Evolutionary conservation across 2,329 filamentous ascomycete species (phyloP), one percentile per base, ranked within the genome.

Genomic region (Xylaria sp.): DNA sequence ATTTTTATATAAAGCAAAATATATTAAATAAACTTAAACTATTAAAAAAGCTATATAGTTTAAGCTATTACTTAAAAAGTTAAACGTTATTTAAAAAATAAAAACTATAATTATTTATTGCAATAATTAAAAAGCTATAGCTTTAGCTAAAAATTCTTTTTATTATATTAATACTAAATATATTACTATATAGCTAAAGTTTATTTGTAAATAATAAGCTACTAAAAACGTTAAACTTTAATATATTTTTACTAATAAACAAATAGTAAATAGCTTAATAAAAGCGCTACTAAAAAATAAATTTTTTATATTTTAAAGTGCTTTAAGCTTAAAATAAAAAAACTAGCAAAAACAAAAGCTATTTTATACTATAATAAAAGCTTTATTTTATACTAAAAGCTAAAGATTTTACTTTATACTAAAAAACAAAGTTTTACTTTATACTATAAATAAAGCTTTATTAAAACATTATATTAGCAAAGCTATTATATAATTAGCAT

Each of bases 241-340:
- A 13, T 38, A 38, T 45, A 45, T 45, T 15, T 17, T 27, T 39
- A 56, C 17, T 27, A 42, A 20, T 3, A 6, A 31, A 44, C 33
- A 57, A 57, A 33, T 57, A 29, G 39, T 17, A 45, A 44, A 57
- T 57, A 57, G 31, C 31, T n/a, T 57, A 17, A 44, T 10, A 29
- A 58, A 58, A 58, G 13, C 7, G 13, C 7, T 58, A 47, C 17
- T 45, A 47, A 58, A 58, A 59, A 36, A 59, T 33, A 58, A 58
- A 33, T 27, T 44, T 29, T 58, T 58, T 44, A 4, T 11, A 31
- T 58, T 58, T 58, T 44, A 58, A 29, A 47, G 3, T 59, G 38
- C 15, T 36, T 49, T 44, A 59, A 17, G 29, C 11, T 49, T 45
- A 38, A 47, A 59, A 36, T 59, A 59, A 36, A 38, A n/a, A n/a